Base-by-base conservation (phyloP, 176 grass and related monocot genomes). In the Alloteropsis semialata region DNA sequence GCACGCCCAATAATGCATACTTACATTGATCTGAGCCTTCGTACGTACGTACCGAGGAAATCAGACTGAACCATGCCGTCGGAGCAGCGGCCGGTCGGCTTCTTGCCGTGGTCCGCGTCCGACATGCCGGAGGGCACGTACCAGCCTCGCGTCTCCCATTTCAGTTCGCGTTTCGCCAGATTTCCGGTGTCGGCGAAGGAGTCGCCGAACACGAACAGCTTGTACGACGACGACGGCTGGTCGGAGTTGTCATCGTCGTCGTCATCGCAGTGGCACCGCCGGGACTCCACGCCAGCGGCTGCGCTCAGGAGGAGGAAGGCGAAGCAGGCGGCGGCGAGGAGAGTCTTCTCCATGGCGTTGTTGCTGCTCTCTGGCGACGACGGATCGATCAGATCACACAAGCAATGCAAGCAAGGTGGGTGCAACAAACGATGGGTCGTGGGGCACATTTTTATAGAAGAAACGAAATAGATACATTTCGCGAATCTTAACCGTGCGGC, bases 61-160 rank as follows among this genome's bases (percentile, higher is more conserved):
- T 81, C 78, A 12, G 85, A 67, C 5, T 81, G 78, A 11, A 87
- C 85, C 69, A 75, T 58, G 69, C n/a, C 72, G 53, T 87, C 79
- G 49, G 85, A 87, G 60, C 28, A 81, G 37, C 85, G 85, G 60
- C 85, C 85, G 59, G 53, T 55, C 0, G 78, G 77, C 0, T 25
- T 36, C 1, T n/a, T 10, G 9, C 15, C 8, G 19, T 74, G 70
- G 28, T 10, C 1, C 10, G 16, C 22, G 11, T 65, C 36, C 0
- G 58, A 33, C 17, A 45, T 6, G 85, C 85, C 85, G 85, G 55
- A 87, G 25, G 85, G 85, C 0, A 4, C 45, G 77, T 75, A 65
- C 85, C 77, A 87, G 25, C 33, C 38, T 0, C 85, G 77, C 37
- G 69, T 75, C 48, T 28, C 2, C 19, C 29, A 30, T 10, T 15